phyloP scores from a whole-genome alignment of 306 rosid species.

The Cucurbita maxima region DNA sequence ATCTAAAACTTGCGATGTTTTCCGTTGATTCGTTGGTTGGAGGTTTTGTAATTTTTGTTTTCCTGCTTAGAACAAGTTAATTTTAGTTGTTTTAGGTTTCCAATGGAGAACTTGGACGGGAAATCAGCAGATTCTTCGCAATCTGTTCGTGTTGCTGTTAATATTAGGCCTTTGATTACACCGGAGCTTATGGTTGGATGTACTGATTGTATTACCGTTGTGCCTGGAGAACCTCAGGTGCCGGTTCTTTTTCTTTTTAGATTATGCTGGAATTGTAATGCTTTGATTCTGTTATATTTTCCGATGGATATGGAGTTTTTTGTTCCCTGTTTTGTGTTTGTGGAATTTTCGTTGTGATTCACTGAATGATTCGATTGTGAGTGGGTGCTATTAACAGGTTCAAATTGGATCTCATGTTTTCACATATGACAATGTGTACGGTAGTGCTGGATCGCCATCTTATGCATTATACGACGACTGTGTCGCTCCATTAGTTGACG shows the following conservation, averaged over 20 bases:
- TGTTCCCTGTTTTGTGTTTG: neutral
- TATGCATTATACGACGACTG: constrained; percentile 50
- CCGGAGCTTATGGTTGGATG: constrained; percentile 76
- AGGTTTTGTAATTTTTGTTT: neutral
- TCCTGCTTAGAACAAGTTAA: neutral
- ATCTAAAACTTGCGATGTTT: neutral
- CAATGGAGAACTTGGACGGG: constrained; percentile 54
- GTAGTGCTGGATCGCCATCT: constrained; percentile 32
- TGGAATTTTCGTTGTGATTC: neutral
- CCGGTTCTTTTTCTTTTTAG: neutral
- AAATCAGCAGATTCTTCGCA: constrained; percentile 35
- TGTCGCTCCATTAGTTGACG: constrained; percentile 82
- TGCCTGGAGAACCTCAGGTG: constrained; percentile 88
- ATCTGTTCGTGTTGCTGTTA: constrained; percentile 78
- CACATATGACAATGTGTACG: constrained; percentile 75
- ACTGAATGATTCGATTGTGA: neutral
- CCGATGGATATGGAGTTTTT: neutral
- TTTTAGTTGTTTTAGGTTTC: constrained; percentile 7
- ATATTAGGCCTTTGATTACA: constrained; percentile 68
- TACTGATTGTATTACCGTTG: constrained; percentile 75
- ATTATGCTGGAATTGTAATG: neutral
- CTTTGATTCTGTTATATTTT: neutral
- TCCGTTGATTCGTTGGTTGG: neutral
- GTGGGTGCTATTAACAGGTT: constrained; percentile 25
- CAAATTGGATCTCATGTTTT: constrained; percentile 79